phyloP scores from a whole-genome alignment of 768 basidiomycete species.

The Russula sp. region DNA sequence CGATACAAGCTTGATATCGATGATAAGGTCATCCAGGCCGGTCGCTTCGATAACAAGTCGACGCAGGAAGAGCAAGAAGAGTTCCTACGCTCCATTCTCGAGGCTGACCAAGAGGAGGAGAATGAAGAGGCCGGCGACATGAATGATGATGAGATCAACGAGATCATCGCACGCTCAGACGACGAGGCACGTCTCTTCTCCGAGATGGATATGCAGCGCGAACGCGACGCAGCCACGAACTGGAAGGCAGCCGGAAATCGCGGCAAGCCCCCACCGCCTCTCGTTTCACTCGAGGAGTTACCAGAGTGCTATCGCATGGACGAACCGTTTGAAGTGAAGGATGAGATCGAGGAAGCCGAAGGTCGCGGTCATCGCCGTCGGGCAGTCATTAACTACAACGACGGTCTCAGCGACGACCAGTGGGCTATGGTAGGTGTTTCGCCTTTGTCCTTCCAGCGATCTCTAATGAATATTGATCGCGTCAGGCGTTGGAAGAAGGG shows the following conservation, averaged over 20 bases:
- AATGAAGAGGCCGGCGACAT: slow-evolving; percentile 88
- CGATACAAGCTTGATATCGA: slow-evolving; percentile 97
- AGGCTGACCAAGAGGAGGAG: slow-evolving; percentile 86
- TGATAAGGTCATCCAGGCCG: slow-evolving; percentile 98
- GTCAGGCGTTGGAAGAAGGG: slow-evolving; percentile 70
- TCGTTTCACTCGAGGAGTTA: slow-evolving; percentile 85
- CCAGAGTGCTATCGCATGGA: slow-evolving; percentile 88
- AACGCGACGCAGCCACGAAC: slow-evolving; percentile 51
- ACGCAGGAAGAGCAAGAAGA: slow-evolving; percentile 98
- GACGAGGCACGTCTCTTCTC: slow-evolving; percentile 72
- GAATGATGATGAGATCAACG: slow-evolving; percentile 93
- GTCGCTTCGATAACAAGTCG: slow-evolving; percentile 98
- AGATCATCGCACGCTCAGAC: slow-evolving; percentile 81
- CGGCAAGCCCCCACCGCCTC: slow-evolving; percentile 66
- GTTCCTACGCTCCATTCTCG: slow-evolving; percentile 84
- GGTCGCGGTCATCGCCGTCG: slow-evolving; percentile 84
- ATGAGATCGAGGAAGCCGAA: slow-evolving; percentile 56
- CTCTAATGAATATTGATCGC: background rate
- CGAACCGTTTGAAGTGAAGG: slow-evolving; percentile 65
- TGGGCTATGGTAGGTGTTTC: slow-evolving; percentile 67
- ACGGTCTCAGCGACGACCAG: slow-evolving; percentile 90
- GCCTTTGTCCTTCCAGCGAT: background rate
- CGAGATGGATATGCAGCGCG: slow-evolving; percentile 76
- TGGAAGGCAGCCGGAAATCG: slow-evolving; percentile 75
- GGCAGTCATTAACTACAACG: slow-evolving; percentile 85